A percentile compares a stretch with the other conserved stretches of the same genome.
These are phyloP conservation scores for Gillenia trifoliata DNA, from an alignment of 306 rosid species.

Conservation along the genomic window DNA sequence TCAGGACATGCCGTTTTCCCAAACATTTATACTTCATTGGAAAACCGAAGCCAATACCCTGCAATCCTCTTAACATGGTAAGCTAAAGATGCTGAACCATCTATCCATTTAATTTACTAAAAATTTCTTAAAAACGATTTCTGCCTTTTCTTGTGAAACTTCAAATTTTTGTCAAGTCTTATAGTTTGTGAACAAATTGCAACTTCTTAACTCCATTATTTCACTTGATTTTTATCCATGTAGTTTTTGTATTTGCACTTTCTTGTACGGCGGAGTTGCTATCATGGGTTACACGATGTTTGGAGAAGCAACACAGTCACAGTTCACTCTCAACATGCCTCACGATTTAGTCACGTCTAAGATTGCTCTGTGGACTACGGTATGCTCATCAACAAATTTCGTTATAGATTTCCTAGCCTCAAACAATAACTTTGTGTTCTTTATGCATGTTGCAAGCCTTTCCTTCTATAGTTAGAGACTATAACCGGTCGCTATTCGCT, in stretches of 20 bases:
- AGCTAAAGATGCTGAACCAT: slow-evolving; percentile 2
- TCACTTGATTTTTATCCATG: neutral
- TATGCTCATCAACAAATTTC: slow-evolving; percentile 22
- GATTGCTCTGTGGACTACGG: slow-evolving; percentile 98
- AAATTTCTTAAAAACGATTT: neutral
- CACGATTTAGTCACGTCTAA: slow-evolving; percentile 74
- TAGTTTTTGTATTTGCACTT: slow-evolving; percentile 73
- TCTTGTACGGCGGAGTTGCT: slow-evolving; percentile 80
- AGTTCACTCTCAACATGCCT: slow-evolving; percentile 95
- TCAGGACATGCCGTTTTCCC: slow-evolving; percentile 98
- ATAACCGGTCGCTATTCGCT: neutral
- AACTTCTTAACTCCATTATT: neutral
- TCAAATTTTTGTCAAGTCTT: neutral
- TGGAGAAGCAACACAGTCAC: slow-evolving; percentile 74
- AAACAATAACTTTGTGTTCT: neutral
- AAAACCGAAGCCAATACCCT: slow-evolving; percentile 65
- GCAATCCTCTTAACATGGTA: slow-evolving; percentile 78
- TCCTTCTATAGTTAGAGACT: neutral
- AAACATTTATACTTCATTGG: slow-evolving; percentile 90
- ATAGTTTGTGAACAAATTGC: neutral
- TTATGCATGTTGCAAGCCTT: neutral
- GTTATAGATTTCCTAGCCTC: neutral
- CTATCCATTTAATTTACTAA: neutral
- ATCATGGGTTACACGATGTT: slow-evolving; percentile 93
- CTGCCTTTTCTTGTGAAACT: neutral